phyloP scores from a whole-genome alignment of 2,329 filamentous ascomycete genomes.

The Celoporthe dispersa region DNA sequence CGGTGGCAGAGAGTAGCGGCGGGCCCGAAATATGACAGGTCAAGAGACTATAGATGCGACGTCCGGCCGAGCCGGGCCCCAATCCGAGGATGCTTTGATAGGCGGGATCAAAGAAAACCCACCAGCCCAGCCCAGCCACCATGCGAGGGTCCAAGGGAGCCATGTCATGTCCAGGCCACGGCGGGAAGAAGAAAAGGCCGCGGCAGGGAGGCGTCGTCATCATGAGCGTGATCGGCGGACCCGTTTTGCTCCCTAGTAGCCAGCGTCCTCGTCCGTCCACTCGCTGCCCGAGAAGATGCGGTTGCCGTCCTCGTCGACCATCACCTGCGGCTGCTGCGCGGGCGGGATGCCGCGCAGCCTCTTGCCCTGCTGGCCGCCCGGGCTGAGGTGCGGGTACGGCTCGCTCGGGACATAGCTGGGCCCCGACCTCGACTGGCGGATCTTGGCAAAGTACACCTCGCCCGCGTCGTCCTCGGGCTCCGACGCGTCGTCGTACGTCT shows the following conservation, averaged over 20 bases:
- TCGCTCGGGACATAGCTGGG: conserved; percentile 17
- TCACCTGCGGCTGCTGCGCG: conserved; percentile 50
- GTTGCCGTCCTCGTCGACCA: conserved; percentile 63
- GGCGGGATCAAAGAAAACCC: conserved; percentile 20
- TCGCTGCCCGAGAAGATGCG: conserved; percentile 67
- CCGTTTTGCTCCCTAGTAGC: conserved; percentile 48
- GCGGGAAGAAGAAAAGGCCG: neutral
- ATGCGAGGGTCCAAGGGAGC: conserved; percentile 16
- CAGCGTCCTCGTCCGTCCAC: conserved; percentile 68
- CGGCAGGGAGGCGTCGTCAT: conserved; percentile 11
- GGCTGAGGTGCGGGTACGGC: conserved; percentile 61
- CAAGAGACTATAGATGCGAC: neutral
- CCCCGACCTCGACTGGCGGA: conserved; percentile 62
- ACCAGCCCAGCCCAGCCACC: conserved; percentile 4
- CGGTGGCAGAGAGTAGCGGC: conserved; percentile 9
- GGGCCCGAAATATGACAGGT: neutral
- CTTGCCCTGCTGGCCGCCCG: conserved; percentile 45
- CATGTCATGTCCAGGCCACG: neutral
- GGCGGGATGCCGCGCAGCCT: conserved; percentile 62
- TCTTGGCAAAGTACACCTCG: conserved; percentile 80
- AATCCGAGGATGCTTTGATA: conserved; percentile 11
- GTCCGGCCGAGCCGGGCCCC: conserved; percentile 16
- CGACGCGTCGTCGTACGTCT: conserved; percentile 88
- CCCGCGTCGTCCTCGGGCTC: conserved; percentile 74
- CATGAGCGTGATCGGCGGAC: conserved; percentile 26